Conservation (phyloP, 2,329 filamentous ascomycete species). For the Ceratocystis albifundus region DNA sequence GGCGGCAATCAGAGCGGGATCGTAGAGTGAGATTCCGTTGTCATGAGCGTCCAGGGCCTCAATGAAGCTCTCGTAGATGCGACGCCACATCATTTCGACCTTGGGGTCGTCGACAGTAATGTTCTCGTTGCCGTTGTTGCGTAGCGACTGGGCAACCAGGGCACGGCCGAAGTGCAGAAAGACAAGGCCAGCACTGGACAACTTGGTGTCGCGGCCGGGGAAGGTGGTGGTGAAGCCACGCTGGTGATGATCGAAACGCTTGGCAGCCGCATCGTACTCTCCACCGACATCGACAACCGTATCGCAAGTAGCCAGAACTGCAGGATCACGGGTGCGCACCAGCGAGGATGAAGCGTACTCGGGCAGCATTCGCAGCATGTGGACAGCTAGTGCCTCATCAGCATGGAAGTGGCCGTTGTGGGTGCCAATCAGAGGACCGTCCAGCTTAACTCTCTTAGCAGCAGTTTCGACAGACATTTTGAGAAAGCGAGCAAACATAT, state of each 20-base stretch:
- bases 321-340: conserved; percentile 77
- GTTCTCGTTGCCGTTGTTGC: conserved; percentile 28
- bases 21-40: conserved; percentile 81
- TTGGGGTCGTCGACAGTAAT: conserved; percentile 51
- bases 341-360: conserved; percentile 63
- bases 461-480: conserved; percentile 54
- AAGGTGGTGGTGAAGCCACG: conserved; percentile 79
- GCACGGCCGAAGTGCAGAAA: conserved; percentile 89
- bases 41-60: conserved; percentile 96
- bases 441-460: conserved; percentile 73
- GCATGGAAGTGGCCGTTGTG: conserved; percentile 99
- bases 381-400: conserved; percentile 92
- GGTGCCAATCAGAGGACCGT: conserved; percentile 58
- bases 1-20: conserved; percentile 54
- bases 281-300: conserved; percentile 97
- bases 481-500: conserved; percentile 33
- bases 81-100: conserved; percentile 66
- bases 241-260: conserved; percentile 96
- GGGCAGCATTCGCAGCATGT: conserved; percentile 84
- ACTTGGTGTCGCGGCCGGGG: conserved; percentile 71
- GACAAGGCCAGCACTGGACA: conserved; percentile 85
- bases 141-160: conserved; percentile 54
- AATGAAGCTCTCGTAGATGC: conserved; percentile 86
- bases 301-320: conserved; percentile 67
- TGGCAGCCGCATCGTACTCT: conserved; percentile 64